phyloP scores from a whole-genome alignment of 139 green algal species.

The Helicosporidium sp. region DNA sequence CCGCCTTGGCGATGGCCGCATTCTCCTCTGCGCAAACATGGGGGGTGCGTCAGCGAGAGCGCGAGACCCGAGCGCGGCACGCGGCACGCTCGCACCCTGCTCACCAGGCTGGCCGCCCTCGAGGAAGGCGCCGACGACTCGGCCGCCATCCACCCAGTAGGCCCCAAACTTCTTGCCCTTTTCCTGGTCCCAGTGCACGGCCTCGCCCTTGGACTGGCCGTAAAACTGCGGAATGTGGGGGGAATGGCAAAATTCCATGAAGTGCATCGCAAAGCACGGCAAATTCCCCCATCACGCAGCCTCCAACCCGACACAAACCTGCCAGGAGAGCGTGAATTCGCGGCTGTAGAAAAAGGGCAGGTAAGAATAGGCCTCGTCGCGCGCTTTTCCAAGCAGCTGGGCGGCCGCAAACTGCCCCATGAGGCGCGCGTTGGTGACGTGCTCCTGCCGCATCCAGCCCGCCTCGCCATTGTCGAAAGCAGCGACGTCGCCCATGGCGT shows the following conservation, averaged over 20 bases:
- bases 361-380: too few species aligned
- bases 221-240: constrained; percentile 49
- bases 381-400: too few species aligned
- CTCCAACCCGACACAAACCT: constrained; percentile 7
- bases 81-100: too few species aligned
- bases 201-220: constrained; percentile 23
- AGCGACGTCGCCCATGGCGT: constrained; percentile 76
- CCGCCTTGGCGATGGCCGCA: constrained; percentile 40
- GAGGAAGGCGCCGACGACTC: constrained; percentile 64
- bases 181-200: constrained; percentile 33
- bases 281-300: too few species aligned
- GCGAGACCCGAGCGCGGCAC: too few species aligned
- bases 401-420: too few species aligned
- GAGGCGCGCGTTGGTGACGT: constrained; percentile 60
- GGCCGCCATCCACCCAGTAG: constrained; percentile 60
- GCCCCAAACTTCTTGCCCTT: constrained; percentile 54
- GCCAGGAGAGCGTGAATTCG: constrained; percentile 71
- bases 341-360: constrained; percentile 84
- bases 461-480: constrained; percentile 52
- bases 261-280: too few species aligned
- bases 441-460: constrained; percentile 53
- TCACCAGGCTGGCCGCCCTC: constrained; percentile 31
- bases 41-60: too few species aligned
- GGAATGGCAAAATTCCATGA: too few species aligned
- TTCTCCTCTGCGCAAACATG: constrained; percentile 60